These are phyloP conservation scores for Fusarium avenaceum DNA, from an alignment of 2,329 filamentous ascomycete species.

Conservation along the genomic window DNA sequence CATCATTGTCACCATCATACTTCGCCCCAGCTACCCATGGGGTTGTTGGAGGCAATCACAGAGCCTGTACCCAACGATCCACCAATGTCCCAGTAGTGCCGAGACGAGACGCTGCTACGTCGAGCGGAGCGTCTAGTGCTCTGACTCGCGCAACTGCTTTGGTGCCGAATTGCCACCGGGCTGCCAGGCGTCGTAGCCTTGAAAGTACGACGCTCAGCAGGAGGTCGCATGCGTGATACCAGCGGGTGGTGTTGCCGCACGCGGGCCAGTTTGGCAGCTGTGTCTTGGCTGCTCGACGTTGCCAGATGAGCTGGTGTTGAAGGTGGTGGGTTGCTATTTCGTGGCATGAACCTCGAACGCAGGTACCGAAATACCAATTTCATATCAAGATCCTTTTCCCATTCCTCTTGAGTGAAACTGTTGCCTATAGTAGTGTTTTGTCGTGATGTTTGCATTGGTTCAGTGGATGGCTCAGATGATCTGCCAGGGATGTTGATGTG, in stretches of 20 bases:
- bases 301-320: constrained; percentile 63
- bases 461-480: constrained; percentile 40
- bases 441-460: constrained; percentile 38
- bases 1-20: constrained; percentile 58
- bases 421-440: constrained; percentile 48
- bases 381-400: constrained; percentile 93
- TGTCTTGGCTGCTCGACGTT: constrained; percentile 70
- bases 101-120: constrained; percentile 77
- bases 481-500: constrained; percentile 56
- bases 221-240: constrained; percentile 68
- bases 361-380: constrained; percentile 93
- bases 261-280: constrained; percentile 82
- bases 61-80: constrained; percentile 83
- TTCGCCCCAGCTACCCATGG: constrained; percentile 85
- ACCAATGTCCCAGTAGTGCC: constrained; percentile 94
- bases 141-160: constrained; percentile 86
- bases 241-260: constrained; percentile 92
- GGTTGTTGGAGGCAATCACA: constrained; percentile 74
- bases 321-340: constrained; percentile 57
- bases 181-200: constrained; percentile 66
- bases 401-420: constrained; percentile 79
- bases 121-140: constrained; percentile 81
- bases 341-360: constrained; percentile 77
- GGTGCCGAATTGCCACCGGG: constrained; percentile 62
- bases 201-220: constrained; percentile 67